Conservation (phyloP, 2,329 filamentous ascomycete species). For the Acephala macrosclerotiorum region DNA sequence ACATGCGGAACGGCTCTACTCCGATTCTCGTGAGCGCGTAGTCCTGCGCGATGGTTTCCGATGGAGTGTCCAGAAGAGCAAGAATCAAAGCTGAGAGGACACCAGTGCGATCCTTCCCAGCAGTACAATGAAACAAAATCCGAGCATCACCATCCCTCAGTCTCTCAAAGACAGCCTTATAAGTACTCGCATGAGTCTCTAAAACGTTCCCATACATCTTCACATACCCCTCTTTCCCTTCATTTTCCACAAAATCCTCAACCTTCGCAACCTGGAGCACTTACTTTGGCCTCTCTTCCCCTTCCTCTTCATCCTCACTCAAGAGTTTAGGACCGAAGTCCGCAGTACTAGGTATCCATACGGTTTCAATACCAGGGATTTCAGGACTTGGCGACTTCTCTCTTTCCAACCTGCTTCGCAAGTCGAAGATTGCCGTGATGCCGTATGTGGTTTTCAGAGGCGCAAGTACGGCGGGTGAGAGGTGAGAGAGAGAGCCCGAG, state of each 20-base stretch:
- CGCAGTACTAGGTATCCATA: constrained; percentile 50
- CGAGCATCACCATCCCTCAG: constrained; percentile 54
- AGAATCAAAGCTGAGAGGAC: constrained; percentile 59
- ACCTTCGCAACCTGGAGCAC: constrained; percentile 42
- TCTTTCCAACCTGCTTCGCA: constrained; percentile 56
- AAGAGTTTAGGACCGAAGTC: constrained; percentile 22
- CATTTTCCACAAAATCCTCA: constrained; percentile 50
- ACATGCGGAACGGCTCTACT: constrained; percentile 57
- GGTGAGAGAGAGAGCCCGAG: constrained; percentile 24
- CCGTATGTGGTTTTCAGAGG: constrained; percentile 20
- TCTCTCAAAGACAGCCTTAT: constrained; percentile 55
- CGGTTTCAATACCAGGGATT: constrained; percentile 53
- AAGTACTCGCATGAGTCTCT: constrained; percentile 50
- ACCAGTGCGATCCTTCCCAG: constrained; percentile 62
- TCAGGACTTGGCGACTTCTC: constrained; percentile 51
- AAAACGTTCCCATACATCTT: constrained; percentile 57
- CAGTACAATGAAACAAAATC: constrained; percentile 62
- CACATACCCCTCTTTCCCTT: constrained; percentile 53
- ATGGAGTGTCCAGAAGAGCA: constrained; percentile 54
- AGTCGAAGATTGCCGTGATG: constrained; percentile 54
- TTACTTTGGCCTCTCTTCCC: neutral
- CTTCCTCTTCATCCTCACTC: neutral
- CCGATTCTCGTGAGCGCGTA: constrained; percentile 63
- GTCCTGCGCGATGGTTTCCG: constrained; percentile 54
- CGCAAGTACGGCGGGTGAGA: constrained; percentile 12